Percentiles rank a stretch among this genome's conserved stretches.
Evolutionary conservation across 2,329 filamentous ascomycete species (phyloP).

Genomic region (Venturia pyrina): DNA sequence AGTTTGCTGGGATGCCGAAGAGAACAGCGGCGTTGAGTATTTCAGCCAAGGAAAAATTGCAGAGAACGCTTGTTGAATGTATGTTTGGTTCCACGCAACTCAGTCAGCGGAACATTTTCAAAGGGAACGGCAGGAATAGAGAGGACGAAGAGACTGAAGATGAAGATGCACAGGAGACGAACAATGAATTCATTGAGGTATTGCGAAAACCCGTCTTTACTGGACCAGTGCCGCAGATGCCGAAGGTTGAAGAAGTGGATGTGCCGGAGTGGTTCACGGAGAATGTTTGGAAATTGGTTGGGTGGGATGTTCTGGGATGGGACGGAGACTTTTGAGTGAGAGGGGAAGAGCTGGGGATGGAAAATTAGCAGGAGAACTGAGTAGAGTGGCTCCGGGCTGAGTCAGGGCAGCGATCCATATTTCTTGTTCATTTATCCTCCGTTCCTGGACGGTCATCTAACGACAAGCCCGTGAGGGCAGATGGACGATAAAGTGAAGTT

Average conservation of each 20-base stretch:
- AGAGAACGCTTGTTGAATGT: conserved; percentile 6
- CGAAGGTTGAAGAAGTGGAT: conserved; percentile 29
- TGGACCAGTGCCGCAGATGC: conserved; percentile 21
- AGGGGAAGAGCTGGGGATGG: too few species aligned
- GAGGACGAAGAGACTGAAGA: background rate
- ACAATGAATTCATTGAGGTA: conserved; percentile 31
- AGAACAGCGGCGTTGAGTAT: background rate
- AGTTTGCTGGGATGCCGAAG: background rate
- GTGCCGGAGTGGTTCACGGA: conserved; percentile 44
- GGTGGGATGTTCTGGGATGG: conserved; percentile 41
- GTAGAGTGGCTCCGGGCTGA: too few species aligned
- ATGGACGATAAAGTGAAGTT: too few species aligned
- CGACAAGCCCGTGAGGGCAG: too few species aligned
- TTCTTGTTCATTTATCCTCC: too few species aligned
- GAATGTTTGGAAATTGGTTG: conserved; percentile 47
- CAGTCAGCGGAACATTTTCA: background rate
- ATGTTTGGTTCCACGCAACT: conserved; percentile 6
- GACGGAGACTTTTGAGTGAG: conserved; percentile 11
- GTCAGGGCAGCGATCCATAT: too few species aligned
- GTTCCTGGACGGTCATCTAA: too few species aligned
- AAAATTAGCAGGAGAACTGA: too few species aligned
- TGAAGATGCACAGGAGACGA: background rate
- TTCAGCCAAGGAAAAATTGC: conserved; percentile 7
- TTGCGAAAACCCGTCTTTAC: conserved; percentile 28
- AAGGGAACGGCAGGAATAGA: background rate